Conservation (phyloP, 2,329 filamentous ascomycete species). For the Fusarium ambrosium region DNA sequence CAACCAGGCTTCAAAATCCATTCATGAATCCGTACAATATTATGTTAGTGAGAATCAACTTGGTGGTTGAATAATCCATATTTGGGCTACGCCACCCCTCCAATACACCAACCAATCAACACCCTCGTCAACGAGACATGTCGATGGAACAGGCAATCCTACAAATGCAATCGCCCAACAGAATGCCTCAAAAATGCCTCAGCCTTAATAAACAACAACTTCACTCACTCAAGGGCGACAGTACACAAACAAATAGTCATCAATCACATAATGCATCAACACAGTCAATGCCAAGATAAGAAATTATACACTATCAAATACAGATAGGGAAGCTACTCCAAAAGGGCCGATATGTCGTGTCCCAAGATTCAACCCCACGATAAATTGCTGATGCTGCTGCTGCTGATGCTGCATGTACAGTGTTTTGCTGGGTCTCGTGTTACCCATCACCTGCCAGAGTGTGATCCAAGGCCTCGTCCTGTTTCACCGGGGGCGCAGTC, state of each 20-base stretch:
- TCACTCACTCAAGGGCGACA: neutral
- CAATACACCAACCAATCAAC: slow-evolving; percentile 23
- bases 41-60: neutral
- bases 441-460: slow-evolving; percentile 44
- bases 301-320: slow-evolving; percentile 57
- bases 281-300: slow-evolving; percentile 36
- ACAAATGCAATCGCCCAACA: slow-evolving; percentile 14
- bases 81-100: neutral
- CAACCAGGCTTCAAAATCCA: neutral
- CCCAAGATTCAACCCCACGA: slow-evolving; percentile 41
- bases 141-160: slow-evolving; percentile 33
- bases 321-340: slow-evolving; percentile 50
- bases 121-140: neutral
- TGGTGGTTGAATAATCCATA: neutral
- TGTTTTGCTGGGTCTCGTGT: slow-evolving; percentile 39
- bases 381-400: slow-evolving; percentile 17
- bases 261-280: slow-evolving; percentile 13
- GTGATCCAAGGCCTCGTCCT: slow-evolving; percentile 42
- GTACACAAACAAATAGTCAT: neutral
- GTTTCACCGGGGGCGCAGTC: slow-evolving; percentile 30
- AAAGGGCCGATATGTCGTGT: slow-evolving; percentile 40
- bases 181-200: neutral
- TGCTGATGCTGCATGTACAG: slow-evolving; percentile 37
- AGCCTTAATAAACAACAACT: neutral
- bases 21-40: neutral